Evolutionary conservation across 331 rosid species (phyloP), one percentile per base, ranked within the genome.

Genomic region (Quercus lobata): DNA sequence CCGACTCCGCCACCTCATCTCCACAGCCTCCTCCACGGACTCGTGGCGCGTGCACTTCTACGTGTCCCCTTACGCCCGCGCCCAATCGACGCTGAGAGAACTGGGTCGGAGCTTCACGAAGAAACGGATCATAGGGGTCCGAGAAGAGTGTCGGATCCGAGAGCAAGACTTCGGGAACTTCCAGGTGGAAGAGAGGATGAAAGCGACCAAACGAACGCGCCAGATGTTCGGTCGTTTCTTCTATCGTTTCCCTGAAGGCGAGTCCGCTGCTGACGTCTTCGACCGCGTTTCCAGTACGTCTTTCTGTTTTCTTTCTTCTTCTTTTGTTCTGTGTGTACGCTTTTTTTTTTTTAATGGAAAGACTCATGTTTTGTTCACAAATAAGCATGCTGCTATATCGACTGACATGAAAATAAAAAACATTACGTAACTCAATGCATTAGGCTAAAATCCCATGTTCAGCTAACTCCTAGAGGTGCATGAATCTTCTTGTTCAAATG

Each of bases 121-220:
- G 93, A 84, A 58, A 25, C 89, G 98, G 73, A 71, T 94, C 24
- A 88, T 92, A 21, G 98, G 98, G 0, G 98, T 91, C 1, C 77
- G 97, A 17, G 98, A 94, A 73, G 98, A 94, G 93, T 91, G 98
- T 76, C 90, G 97, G 71, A 80, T 94, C 12, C 72, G 98, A 16
- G 98, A 94, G 54, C 98, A 94, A 76, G 98, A 94, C 57, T 94
- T 94, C 54, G 98, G 98, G 15, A 94, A 94, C 83, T 94, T 94
- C 57, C 98, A 94, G 79, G 94, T 86, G 16, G 78, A 85, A 80
- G 98, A 94, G 41, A 79, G 88, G 29, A 94, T 94, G 97, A 60
- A 70, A 57, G 73, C 52, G 8, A 81, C 81, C 72, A 92, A 91
- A 85, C 83, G 89, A 73, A 79, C 89, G 0, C 80, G 98, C 4